Conservation (phyloP, 2,329 filamentous ascomycete species). For the Neonectria magnoliae region DNA sequence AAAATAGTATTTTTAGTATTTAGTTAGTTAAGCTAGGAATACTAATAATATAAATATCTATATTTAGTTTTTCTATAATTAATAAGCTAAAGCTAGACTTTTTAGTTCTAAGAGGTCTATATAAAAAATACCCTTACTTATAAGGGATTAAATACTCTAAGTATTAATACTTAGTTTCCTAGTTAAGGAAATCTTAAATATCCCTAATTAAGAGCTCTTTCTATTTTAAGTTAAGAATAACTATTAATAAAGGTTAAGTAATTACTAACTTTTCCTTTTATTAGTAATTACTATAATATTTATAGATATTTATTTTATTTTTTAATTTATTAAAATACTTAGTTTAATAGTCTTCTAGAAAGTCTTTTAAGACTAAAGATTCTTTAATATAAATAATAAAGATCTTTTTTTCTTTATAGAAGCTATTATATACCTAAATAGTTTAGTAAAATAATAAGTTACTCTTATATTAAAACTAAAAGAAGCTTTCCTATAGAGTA, state of each 20-base stretch:
- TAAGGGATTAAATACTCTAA: neutral
- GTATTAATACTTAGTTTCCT: neutral
- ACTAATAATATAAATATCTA: constrained; percentile 9
- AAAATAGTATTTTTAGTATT: constrained; percentile 45
- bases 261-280: no score
- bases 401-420: constrained; percentile 38
- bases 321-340: constrained; percentile 44
- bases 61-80: neutral
- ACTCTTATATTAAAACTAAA: constrained; percentile 25
- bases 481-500: constrained; percentile 9
- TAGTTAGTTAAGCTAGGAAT: constrained; percentile 36
- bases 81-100: constrained; percentile 11
- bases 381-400: no score
- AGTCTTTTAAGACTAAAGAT: constrained; percentile 44
- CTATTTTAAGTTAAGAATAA: neutral
- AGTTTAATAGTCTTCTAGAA: constrained; percentile 44
- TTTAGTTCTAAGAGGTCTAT: neutral
- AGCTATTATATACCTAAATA: constrained; percentile 10
- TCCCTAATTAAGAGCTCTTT: neutral
- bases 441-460: constrained; percentile 26
- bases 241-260: neutral
- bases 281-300: constrained; percentile 34
- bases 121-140: constrained; percentile 4
- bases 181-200: neutral
- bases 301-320: constrained; percentile 45